phyloP scores from a whole-genome alignment of 169 alveolate genomes.

The Plasmodium vinckei region DNA sequence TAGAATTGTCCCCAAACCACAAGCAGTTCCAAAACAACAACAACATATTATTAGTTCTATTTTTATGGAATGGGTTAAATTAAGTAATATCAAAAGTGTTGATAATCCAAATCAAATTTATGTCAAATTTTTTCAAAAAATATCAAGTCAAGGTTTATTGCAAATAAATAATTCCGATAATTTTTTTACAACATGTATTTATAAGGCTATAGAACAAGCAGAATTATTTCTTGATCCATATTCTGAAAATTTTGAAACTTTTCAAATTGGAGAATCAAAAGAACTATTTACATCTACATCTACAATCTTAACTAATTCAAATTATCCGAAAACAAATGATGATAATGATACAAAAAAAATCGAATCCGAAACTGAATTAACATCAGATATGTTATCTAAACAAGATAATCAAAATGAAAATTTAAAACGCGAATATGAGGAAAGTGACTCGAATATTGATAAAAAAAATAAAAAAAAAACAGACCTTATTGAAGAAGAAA shows the following conservation, averaged over 20 bases:
- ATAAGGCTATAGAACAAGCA: constrained; percentile 82
- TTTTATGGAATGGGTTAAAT: constrained; percentile 83
- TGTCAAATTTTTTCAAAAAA: constrained; percentile 88
- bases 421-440: background rate
- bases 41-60: constrained; percentile 78
- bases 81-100: constrained; percentile 75
- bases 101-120: constrained; percentile 79
- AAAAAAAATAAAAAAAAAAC: constrained; percentile 1
- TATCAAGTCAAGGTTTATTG: constrained; percentile 89
- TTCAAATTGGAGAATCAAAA: background rate
- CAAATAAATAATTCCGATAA: constrained; percentile 90
- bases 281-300: background rate
- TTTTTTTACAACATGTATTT: constrained; percentile 89
- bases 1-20: constrained; percentile 82
- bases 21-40: constrained; percentile 80
- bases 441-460: background rate
- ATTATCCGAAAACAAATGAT: background rate
- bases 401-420: background rate
- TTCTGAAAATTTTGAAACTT: background rate
- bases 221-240: background rate
- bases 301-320: background rate
- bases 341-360: background rate
- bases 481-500: background rate
- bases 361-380: background rate
- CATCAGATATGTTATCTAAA: background rate